Evolutionary conservation across 2,329 filamentous ascomycete species (phyloP).

Genomic region (Trichoderma guizhouense): DNA sequence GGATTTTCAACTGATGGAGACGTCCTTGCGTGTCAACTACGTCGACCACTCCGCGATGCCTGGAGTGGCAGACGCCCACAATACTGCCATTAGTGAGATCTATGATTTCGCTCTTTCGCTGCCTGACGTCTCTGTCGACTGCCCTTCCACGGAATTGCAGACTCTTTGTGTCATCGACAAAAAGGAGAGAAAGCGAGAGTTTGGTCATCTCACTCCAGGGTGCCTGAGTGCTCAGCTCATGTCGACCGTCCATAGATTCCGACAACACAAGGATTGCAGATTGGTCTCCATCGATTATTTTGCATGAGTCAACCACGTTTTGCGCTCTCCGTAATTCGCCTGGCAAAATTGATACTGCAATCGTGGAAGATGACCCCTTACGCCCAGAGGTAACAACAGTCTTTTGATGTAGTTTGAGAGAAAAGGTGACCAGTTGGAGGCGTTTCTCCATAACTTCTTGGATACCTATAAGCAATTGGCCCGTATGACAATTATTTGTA

Average conservation of each 20-base stretch:
- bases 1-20: slow-evolving; percentile 64
- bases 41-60: slow-evolving; percentile 60
- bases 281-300: slow-evolving; percentile 62
- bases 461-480: slow-evolving; percentile 63
- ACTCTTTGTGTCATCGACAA: slow-evolving; percentile 56
- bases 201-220: slow-evolving; percentile 71
- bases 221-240: slow-evolving; percentile 68
- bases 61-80: slow-evolving; percentile 55
- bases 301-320: slow-evolving; percentile 70
- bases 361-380: slow-evolving; percentile 23
- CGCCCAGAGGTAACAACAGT: slow-evolving; percentile 26
- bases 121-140: slow-evolving; percentile 50
- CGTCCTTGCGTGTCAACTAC: slow-evolving; percentile 59
- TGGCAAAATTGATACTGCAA: slow-evolving; percentile 31
- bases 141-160: slow-evolving; percentile 54
- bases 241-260: slow-evolving; percentile 59
- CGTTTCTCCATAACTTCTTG: slow-evolving; percentile 66
- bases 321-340: slow-evolving; percentile 57
- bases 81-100: slow-evolving; percentile 48
- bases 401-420: slow-evolving; percentile 46
- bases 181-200: slow-evolving; percentile 59
- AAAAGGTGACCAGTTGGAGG: slow-evolving; percentile 63
- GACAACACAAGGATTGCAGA: slow-evolving; percentile 69
- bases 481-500: slow-evolving; percentile 50
- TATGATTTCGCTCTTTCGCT: slow-evolving; percentile 45